These are phyloP conservation scores for Cicer judaicum DNA, from an alignment of 306 rosid species.

Conservation along the genomic window DNA sequence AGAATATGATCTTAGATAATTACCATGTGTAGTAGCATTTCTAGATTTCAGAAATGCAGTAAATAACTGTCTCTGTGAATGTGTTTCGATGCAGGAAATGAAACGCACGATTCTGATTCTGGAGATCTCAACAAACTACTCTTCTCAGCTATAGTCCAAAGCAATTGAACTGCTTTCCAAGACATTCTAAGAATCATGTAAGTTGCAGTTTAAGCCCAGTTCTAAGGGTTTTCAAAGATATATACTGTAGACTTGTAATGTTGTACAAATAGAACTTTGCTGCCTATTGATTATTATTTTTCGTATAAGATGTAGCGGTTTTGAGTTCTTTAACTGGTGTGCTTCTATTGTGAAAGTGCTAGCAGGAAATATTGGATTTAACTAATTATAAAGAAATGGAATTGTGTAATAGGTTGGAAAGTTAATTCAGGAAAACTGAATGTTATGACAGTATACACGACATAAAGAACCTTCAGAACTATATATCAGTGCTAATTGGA, in stretches of 20 bases:
- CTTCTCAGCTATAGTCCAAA: constrained; percentile 76
- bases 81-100: constrained; percentile 65
- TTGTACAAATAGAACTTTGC: constrained; percentile 16
- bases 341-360: background rate
- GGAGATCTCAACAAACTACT: constrained; percentile 76
- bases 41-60: constrained; percentile 9
- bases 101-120: constrained; percentile 52
- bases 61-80: background rate
- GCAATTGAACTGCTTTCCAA: constrained; percentile 47
- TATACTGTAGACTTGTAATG: constrained; percentile 13
- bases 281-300: constrained; percentile 5
- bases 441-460: background rate
- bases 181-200: background rate
- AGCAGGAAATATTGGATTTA: background rate
- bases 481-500: background rate
- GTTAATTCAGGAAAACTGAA: constrained; percentile 1
- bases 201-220: constrained; percentile 18
- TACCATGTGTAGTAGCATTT: background rate
- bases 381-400: constrained; percentile 23
- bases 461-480: background rate
- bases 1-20: constrained; percentile 19
- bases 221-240: constrained; percentile 2
- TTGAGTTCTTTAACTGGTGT: no score
- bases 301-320: background rate
- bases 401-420: constrained; percentile 6